phyloP scores from a whole-genome alignment of 2,329 filamentous ascomycete species.

The Ophiosphaerella herpotricha region DNA sequence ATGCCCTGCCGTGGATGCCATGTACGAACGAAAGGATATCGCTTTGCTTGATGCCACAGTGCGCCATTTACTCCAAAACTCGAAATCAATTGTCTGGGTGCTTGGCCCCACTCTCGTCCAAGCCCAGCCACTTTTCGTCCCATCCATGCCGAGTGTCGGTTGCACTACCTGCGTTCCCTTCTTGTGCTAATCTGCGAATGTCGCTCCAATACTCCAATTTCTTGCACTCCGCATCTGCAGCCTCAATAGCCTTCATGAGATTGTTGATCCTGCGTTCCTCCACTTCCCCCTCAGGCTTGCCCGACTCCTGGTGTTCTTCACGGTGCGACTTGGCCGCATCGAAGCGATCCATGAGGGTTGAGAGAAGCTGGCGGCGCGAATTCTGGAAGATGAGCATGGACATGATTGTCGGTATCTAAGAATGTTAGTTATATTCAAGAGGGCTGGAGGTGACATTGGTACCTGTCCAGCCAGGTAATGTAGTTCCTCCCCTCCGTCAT shows the following conservation, averaged over 20 bases:
- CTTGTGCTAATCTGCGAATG: conserved; percentile 50
- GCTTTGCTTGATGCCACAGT: not conserved
- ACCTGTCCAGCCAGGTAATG: conserved; percentile 70
- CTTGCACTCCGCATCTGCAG: conserved; percentile 79
- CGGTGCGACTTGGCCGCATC: conserved; percentile 59
- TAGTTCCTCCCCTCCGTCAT: conserved; percentile 72
- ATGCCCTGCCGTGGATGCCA: conserved; percentile 3
- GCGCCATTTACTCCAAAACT: conserved; percentile 6
- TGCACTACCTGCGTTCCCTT: conserved; percentile 42
- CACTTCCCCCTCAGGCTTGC: conserved; percentile 51
- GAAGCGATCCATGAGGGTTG: conserved; percentile 64
- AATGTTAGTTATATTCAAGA: conserved; percentile 14
- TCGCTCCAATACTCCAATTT: conserved; percentile 88
- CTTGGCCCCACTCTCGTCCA: conserved; percentile 43
- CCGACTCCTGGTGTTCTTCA: conserved; percentile 49
- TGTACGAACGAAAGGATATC: conserved; percentile 7
- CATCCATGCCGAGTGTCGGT: conserved; percentile 39
- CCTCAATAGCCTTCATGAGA: conserved; percentile 73
- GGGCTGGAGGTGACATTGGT: not conserved
- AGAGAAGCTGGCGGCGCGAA: conserved; percentile 76
- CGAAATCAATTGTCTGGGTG: conserved; percentile 26
- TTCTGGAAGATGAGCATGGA: conserved; percentile 85
- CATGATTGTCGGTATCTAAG: conserved; percentile 50
- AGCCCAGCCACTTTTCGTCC: conserved; percentile 45
- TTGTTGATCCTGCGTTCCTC: conserved; percentile 64